Base-by-base conservation (phyloP, 2,329 filamentous ascomycete species). In the Exophiala lecanii-corni region DNA sequence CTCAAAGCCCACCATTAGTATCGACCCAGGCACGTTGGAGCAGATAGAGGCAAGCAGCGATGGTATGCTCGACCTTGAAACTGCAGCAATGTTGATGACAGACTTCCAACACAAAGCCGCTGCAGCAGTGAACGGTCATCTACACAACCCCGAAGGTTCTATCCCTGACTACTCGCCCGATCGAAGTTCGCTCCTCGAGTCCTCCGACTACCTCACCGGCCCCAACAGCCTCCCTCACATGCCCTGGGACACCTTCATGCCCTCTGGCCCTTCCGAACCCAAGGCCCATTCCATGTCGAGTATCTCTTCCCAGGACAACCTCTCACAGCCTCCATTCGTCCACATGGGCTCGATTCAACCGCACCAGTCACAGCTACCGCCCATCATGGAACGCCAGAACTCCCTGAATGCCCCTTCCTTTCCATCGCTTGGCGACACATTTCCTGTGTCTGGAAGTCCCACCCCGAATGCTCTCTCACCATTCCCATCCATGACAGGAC, bases 51-150 rank as follows among this genome's bases (percentile, higher is more conserved):
- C 84, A 59, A 86, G 82, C 69, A 86, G 82, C 64, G 91, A 96
- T 65, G 84, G 83, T 64, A 84, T 91, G 69, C 89, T 96, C 62
- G 92, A 96, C 65, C 85, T 96, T 61, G 91, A 98, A 75, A 89
- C 91, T 58, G 92, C 92, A 57, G 92, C 92, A 57, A 96, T 97
- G 88, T 80, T 98, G 65, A 94, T 98, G 73, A 92, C 91, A 63
- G 89, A 97, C 70, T 84, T 97, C 63, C 91, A 95, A 70, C 89
- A 96, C 73, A 96, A 96, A 74, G 89, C 82, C 59, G 91, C 89
- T 68, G 82, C 79, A 46, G 73, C 75, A 60, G 65, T 66, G 58
- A 69, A 69, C 54, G 70, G 63, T 67, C 64, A 73, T 66, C 57
- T 64, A 45, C 65, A 72, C 50, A 69, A 74, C 57, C 68, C 66